phyloP scores from a whole-genome alignment of 2,329 filamentous ascomycete genomes.

The Pochonia chlamydosporia region DNA sequence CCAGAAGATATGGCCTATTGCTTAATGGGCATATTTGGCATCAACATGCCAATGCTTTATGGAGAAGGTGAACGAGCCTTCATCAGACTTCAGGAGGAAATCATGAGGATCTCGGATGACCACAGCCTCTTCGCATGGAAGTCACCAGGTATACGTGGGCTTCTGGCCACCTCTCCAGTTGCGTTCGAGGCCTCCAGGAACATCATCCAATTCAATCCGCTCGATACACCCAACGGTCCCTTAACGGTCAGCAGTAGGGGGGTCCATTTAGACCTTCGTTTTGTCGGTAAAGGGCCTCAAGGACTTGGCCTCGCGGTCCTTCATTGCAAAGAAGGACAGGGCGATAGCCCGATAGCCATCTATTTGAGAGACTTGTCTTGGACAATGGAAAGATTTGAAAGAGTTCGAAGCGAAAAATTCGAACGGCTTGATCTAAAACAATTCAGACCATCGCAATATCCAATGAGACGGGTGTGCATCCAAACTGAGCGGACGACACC shows the following conservation, averaged over 20 bases:
- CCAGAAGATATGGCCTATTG: conserved; percentile 13
- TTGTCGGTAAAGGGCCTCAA: neutral
- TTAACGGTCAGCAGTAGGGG: neutral
- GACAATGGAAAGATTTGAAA: neutral
- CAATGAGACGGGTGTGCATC: too few species aligned
- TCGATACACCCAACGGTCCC: neutral
- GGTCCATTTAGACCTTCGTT: neutral
- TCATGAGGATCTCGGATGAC: conserved; percentile 2
- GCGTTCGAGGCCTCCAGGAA: neutral
- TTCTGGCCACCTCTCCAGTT: neutral
- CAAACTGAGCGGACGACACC: neutral
- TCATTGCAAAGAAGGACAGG: neutral
- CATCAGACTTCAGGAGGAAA: neutral
- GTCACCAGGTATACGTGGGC: neutral
- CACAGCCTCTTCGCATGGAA: conserved; percentile 1
- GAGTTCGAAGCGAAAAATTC: neutral
- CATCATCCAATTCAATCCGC: neutral
- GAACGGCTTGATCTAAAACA: neutral
- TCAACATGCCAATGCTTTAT: conserved; percentile 13
- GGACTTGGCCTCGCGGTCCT: neutral
- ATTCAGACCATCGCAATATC: too few species aligned
- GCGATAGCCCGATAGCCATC: neutral
- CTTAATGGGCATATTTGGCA: conserved; percentile 13
- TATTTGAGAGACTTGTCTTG: neutral
- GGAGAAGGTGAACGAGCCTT: conserved; percentile 9